Conservation (phyloP, 2,329 filamentous ascomycete genomes). For the Colletotrichum tabaci region DNA sequence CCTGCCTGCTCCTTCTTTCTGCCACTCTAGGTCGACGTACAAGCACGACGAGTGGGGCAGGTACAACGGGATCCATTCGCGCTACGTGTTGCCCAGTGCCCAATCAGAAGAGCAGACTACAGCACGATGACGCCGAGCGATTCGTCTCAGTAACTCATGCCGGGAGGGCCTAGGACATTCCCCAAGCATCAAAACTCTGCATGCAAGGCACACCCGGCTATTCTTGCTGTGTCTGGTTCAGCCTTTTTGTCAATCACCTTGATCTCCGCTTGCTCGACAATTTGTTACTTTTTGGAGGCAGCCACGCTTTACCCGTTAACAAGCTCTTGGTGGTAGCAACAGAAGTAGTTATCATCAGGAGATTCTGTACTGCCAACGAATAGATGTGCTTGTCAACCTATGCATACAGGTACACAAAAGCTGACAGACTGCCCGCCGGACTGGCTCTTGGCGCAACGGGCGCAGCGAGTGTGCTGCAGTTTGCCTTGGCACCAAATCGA, state of each 20-base stretch:
- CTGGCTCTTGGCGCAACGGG: conserved; percentile 27
- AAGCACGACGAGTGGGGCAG: background rate
- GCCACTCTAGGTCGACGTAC: too few relatives aligned
- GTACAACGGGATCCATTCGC: background rate
- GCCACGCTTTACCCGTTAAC: background rate
- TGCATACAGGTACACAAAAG: background rate
- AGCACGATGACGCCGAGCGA: conserved; percentile 35
- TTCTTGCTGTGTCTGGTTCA: conserved; percentile 18
- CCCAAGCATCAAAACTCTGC: conserved; percentile 31
- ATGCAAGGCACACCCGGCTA: conserved; percentile 39
- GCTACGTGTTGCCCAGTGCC: background rate
- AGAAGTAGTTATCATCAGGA: too few relatives aligned
- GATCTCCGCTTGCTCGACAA: background rate
- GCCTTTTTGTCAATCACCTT: background rate
- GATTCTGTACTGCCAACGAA: background rate
- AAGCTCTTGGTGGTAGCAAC: background rate
- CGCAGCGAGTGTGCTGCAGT: conserved; percentile 28
- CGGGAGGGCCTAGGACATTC: conserved; percentile 16
- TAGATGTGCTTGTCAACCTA: background rate
- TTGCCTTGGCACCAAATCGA: conserved; percentile 18
- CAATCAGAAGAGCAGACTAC: conserved; percentile 18
- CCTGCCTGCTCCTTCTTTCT: background rate
- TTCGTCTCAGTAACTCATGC: conserved; percentile 26
- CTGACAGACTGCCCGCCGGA: background rate
- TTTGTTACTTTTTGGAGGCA: background rate